Conservation (phyloP, 2,329 filamentous ascomycete genomes). For the Tympanopsis confertula region DNA sequence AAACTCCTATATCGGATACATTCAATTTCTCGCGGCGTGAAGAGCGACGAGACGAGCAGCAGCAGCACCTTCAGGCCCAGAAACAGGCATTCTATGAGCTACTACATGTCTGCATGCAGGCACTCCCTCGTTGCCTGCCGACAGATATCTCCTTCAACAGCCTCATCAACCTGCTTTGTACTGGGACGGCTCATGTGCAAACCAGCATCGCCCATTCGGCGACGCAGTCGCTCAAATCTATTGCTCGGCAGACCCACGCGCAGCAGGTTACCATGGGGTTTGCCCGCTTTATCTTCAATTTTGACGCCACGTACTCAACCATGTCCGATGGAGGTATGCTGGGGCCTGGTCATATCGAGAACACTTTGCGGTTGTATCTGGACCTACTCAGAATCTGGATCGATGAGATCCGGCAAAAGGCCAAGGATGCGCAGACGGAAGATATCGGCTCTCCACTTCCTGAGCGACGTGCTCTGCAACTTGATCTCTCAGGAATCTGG, state of each 20-base stretch:
- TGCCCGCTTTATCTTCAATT: constrained; percentile 94
- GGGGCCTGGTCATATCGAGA: constrained; percentile 87
- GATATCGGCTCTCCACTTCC: constrained; percentile 46
- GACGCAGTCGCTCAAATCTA: constrained; percentile 84
- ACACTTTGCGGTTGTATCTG: constrained; percentile 81
- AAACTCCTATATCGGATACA: constrained; percentile 87
- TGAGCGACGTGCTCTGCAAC: constrained; percentile 64
- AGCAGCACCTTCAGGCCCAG: constrained; percentile 61
- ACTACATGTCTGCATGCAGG: constrained; percentile 88
- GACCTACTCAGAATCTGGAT: constrained; percentile 95
- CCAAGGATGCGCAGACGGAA: constrained; percentile 58
- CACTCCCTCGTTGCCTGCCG: constrained; percentile 88
- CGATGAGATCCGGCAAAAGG: constrained; percentile 83
- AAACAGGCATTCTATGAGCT: constrained; percentile 94
- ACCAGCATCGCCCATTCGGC: constrained; percentile 85
- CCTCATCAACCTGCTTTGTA: constrained; percentile 87
- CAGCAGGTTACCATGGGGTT: constrained; percentile 96
- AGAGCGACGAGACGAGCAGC: constrained; percentile 57
- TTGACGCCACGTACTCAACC: constrained; percentile 91
- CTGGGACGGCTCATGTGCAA: constrained; percentile 93
- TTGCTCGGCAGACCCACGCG: constrained; percentile 82
- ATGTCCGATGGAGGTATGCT: constrained; percentile 98
- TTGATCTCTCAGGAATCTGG: constrained; percentile 79
- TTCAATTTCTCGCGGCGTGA: constrained; percentile 84
- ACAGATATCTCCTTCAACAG: constrained; percentile 85